Evolutionary conservation across 805 yeast species (phyloP).

Genomic region (Teunomyces gatunensis): DNA sequence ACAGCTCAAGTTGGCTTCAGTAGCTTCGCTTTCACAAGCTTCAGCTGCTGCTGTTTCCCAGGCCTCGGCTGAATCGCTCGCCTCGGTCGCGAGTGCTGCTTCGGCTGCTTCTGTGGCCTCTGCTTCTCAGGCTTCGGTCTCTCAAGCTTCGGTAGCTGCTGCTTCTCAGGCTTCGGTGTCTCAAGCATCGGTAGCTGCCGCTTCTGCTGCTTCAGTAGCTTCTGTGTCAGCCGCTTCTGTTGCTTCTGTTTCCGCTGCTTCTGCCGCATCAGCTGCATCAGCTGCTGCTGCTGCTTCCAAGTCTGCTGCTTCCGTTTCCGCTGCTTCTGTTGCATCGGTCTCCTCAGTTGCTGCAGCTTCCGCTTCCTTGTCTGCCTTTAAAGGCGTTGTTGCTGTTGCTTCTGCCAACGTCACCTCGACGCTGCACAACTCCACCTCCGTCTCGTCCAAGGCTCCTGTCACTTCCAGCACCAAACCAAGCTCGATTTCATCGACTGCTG

Average conservation of each 20-base stretch:
- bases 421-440: constrained; percentile 11
- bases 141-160: constrained; percentile 17
- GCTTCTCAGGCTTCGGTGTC: constrained; percentile 30
- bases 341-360: constrained; percentile 9
- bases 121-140: constrained; percentile 6
- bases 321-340: constrained; percentile 24
- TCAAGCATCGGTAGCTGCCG: constrained; percentile 13
- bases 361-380: constrained; percentile 20
- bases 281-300: constrained; percentile 16
- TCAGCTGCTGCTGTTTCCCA: constrained; percentile 12
- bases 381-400: constrained; percentile 42
- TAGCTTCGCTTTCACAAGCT: constrained; percentile 13
- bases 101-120: constrained; percentile 12
- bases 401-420: constrained; percentile 28
- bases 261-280: constrained; percentile 15
- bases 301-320: constrained; percentile 11
- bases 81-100: constrained; percentile 9
- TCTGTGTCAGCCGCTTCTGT: constrained; percentile 19
- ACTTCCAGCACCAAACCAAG: constrained; percentile 13
- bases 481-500: constrained; percentile 13
- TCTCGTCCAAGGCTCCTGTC: constrained; percentile 5
- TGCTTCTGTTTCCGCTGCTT: constrained; percentile 22
- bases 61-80: neutral
- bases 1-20: constrained; percentile 14
- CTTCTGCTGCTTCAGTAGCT: constrained; percentile 28